phyloP scores from a whole-genome alignment of 2,329 filamentous ascomycete genomes.

The Sclerotinia trifoliorum region DNA sequence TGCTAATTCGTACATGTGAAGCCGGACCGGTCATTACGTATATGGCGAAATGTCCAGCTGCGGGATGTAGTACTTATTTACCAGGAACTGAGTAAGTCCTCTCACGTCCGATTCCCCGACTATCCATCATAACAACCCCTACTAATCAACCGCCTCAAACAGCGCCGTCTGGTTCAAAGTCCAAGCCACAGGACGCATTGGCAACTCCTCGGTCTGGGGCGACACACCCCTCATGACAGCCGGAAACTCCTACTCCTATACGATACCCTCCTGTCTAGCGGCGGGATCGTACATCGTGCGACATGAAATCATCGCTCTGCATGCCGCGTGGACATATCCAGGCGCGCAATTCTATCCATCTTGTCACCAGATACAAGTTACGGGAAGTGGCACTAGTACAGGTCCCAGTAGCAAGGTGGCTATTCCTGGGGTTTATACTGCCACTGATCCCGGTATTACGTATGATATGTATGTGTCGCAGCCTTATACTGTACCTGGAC shows the following conservation, averaged over 20 bases:
- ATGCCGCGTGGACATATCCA: slow-evolving; percentile 46
- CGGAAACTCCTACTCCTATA: slow-evolving; percentile 49
- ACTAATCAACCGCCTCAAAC: neutral
- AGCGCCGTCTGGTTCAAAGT: slow-evolving; percentile 48
- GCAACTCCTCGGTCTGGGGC: slow-evolving; percentile 30
- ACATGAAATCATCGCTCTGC: slow-evolving; percentile 49
- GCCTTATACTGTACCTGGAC: slow-evolving; percentile 46
- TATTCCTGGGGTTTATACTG: slow-evolving; percentile 50
- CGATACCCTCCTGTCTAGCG: slow-evolving; percentile 51
- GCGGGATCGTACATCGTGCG: slow-evolving; percentile 56
- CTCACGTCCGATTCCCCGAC: fast-evolving
- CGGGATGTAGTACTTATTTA: slow-evolving; percentile 50
- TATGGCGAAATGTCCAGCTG: slow-evolving; percentile 54
- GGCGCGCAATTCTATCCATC: slow-evolving; percentile 35
- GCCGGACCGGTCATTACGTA: slow-evolving; percentile 57
- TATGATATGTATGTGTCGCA: slow-evolving; percentile 44
- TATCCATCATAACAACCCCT: too few relatives aligned
- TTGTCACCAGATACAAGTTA: slow-evolving; percentile 48
- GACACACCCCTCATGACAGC: slow-evolving; percentile 36
- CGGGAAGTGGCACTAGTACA: slow-evolving; percentile 45
- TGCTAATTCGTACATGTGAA: neutral
- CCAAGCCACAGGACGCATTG: slow-evolving; percentile 41
- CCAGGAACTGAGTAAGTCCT: slow-evolving; percentile 44
- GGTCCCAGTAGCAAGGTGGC: slow-evolving; percentile 43
- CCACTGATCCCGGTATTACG: slow-evolving; percentile 44